These are phyloP conservation scores for Solanum hybrid DNA, from an alignment of 305 asterid genomes.

Conservation along the genomic window DNA sequence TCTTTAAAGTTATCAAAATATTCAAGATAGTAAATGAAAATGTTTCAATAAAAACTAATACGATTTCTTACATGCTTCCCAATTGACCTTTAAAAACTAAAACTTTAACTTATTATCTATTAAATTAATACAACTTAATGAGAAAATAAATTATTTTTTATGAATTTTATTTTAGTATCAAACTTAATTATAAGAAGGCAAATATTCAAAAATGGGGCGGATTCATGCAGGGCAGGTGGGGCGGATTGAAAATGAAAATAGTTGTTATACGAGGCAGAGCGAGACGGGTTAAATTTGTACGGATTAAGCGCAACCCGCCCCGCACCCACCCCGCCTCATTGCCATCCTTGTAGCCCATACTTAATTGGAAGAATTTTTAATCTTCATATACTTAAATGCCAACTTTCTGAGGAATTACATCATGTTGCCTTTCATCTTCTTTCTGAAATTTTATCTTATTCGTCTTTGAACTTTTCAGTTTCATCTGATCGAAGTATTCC, in stretches of 20 bases:
- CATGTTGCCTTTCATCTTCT: no score
- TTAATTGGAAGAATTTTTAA: no score
- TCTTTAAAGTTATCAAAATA: not conserved
- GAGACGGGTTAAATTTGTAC: no score
- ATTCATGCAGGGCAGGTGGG: not conserved
- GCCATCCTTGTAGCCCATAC: no score
- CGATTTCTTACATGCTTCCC: not conserved
- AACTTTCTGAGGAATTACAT: no score
- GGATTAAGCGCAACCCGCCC: not conserved
- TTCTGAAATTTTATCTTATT: no score
- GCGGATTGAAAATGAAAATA: no score
- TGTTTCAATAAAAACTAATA: no score
- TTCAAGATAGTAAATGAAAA: not conserved
- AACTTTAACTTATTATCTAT: no score
- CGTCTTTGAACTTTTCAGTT: conserved; percentile 7
- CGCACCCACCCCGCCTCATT: no score
- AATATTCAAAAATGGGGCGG: not conserved
- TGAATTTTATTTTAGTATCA: not conserved
- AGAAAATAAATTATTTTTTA: no score
- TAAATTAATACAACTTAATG: not conserved
- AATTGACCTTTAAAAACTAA: not conserved
- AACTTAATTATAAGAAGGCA: not conserved
- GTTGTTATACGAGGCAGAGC: not conserved
- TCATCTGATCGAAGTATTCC: conserved; percentile 35
- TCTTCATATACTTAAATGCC: no score